A percentile compares a stretch with the other conserved stretches of the same genome.
Conservation (phyloP, 352 stramenopile genomes). For the Phytophthora tentaculata region DNA sequence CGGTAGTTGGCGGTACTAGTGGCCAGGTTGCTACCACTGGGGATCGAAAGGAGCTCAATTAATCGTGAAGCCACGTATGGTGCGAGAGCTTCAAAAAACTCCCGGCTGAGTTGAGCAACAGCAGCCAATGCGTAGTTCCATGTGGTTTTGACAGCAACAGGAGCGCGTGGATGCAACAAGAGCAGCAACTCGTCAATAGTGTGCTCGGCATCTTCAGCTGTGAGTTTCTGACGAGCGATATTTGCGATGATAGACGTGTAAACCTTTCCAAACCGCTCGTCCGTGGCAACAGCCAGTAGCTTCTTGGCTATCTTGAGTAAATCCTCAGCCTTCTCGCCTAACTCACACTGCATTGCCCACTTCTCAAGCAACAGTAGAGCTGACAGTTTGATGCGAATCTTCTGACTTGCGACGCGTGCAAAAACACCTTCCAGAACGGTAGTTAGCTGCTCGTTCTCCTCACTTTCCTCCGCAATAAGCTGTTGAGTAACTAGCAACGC, state of each 20-base stretch:
- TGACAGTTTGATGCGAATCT: conserved; percentile 41
- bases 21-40: conserved; percentile 8
- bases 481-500: conserved; percentile 37
- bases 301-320: conserved; percentile 26
- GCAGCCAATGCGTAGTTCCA: conserved; percentile 31
- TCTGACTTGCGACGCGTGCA: conserved; percentile 4
- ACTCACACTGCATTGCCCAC: conserved; percentile 17
- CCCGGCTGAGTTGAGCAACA: conserved; percentile 29
- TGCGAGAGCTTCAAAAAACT: conserved; percentile 21
- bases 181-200: conserved; percentile 32
- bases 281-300: conserved; percentile 17
- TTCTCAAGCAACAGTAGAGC: conserved; percentile 40
- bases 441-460: conserved; percentile 20
- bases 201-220: conserved; percentile 1
- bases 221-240: conserved; percentile 27
- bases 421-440: conserved; percentile 36
- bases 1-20: conserved; percentile 3
- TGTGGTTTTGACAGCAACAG: conserved; percentile 19
- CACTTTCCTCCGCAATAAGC: conserved; percentile 15
- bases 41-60: conserved; percentile 35
- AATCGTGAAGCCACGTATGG: conserved; percentile 25
- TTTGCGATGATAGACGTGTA: conserved; percentile 38
- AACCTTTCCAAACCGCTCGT: conserved; percentile 33
- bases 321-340: conserved; percentile 22
- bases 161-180: conserved; percentile 41